Evolutionary conservation across 805 yeast genomes (phyloP).

Genomic region (Vanderwaltozyma tropicalis): DNA sequence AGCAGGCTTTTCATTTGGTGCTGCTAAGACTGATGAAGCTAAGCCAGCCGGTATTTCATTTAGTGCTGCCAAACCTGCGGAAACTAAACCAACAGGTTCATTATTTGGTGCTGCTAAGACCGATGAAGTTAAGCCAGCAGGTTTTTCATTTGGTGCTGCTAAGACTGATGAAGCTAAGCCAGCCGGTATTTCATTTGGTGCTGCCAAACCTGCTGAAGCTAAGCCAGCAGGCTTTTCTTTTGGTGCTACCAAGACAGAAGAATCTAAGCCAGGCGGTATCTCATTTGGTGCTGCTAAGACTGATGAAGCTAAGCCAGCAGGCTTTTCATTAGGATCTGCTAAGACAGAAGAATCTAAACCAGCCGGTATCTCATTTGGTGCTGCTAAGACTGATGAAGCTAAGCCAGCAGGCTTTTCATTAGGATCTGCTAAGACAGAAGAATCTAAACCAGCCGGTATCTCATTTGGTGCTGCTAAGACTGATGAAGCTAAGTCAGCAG

Average conservation of each 20-base stretch:
- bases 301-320: not conserved
- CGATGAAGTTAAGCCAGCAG: slow-evolving; percentile 1
- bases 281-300: slow-evolving; percentile 4
- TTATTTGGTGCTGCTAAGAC: not conserved
- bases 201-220: not conserved
- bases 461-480: slow-evolving; percentile 6
- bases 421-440: slow-evolving; percentile 4
- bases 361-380: not conserved
- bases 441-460: not conserved
- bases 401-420: slow-evolving; percentile 5
- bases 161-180: not conserved
- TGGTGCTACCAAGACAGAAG: not conserved
- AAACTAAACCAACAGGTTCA: not conserved
- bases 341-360: not conserved
- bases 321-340: not conserved
- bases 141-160: slow-evolving; percentile 5
- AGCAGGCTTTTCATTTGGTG: slow-evolving; percentile 3
- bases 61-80: not conserved
- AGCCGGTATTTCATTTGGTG: not conserved
- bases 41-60: slow-evolving; percentile 7
- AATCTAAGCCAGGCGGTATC: slow-evolving; percentile 2
- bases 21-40: not conserved
- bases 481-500: slow-evolving; percentile 3
- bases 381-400: not conserved
- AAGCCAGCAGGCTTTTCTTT: slow-evolving; percentile 1